Base-by-base conservation (phyloP, 352 stramenopile species). In the Pythium scleroteichum region DNA sequence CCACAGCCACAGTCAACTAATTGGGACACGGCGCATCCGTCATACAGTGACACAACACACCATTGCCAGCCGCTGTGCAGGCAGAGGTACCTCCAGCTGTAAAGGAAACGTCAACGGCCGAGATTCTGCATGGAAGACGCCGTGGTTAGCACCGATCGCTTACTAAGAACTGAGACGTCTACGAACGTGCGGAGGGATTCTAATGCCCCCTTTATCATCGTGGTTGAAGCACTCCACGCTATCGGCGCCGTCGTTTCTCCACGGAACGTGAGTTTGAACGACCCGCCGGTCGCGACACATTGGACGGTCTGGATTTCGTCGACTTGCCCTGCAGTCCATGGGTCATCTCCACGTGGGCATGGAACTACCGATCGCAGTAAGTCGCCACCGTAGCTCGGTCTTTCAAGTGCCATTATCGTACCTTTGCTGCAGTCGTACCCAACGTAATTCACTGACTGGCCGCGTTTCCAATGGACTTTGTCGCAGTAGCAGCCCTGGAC, bases 321-420 rank as follows among this genome's bases (percentile, higher is more conserved):
- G 1, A 80, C 69, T 62, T 92, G 82, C 10, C 68, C 75, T 1
- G 71, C 66, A 0, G 86, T 97, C 73, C 88, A 91, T 9, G 91
- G 88, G 56, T 97, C 91, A 58, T 97, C 91, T 9, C 91, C 91
- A 33, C 67, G 76, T 2, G 87, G 85, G 47, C 91, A 97, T 4
- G 82, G 79, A 26, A 72, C 81, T 90, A 48, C 23, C 42, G 0
- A 20, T 17, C 6, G 22, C 29, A 22, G 24, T 64, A 4, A 35
- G 35, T 6, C 3, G 17, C 17, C 46, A 53, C 5, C 16, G 38
- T 35, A 19, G 38, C 7, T 44, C 14, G 6, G 6, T 8, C 38
- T 6, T 5, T 7, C 13, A n/a, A 17, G 5, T 44, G 6, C 4
- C 6, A 4, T 20, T 20, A 44, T n/a, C 38, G 7, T 20, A 87